Evolutionary conservation across 1,284 basidiomycete genomes (phyloP), one percentile per base, ranked within the genome.

Genomic region (Retiboletus flavoniger): DNA sequence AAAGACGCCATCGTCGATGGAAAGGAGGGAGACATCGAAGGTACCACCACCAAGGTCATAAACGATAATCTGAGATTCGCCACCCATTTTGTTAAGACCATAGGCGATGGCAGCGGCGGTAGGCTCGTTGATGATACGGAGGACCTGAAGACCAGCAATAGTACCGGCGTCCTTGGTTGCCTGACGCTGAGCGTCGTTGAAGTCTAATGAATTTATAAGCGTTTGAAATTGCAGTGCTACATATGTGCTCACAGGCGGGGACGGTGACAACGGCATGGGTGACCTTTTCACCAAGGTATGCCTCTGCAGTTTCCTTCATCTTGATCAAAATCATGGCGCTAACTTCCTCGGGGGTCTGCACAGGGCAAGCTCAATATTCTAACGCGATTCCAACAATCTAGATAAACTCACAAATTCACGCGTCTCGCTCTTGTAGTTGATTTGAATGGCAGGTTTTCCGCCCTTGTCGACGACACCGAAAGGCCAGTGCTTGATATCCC

Each of bases 281-380:
- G 72, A 99, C 96, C 74, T 94, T 91, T 73, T 95, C 83, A 62
- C 95, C 95, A 56, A 99, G 88, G 77, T 98, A 98, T 21, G 95
- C 93, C 82, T 98, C 96, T 59, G 96, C 96, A 43, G 93, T 98
- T 80, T 98, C 96, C 85, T 98, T 98, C 95, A 99, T 98, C 83
- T 98, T 98, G 58, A 74, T 80, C 58, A 98, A 78, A 66, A 99
- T 84, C 96, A 98, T 99, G 55, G 95, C 93, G 53, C 87, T 91
- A 64, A 95, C 84, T 75, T 95, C 93, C 73, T 95, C 92, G 1
- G 93, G 89, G 3, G 86, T 84, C 87, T 89, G 48, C 7, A 47
- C n/a, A 32, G 7, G 34, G 31, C 52, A 38, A 13, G 8, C 2
- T 61, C 2, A 55, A 48, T 9, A 21, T n/a, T 42, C 14, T 28